phyloP scores from a whole-genome alignment of 108 stramenopile genomes.

The Chaetoceros muelleri region DNA sequence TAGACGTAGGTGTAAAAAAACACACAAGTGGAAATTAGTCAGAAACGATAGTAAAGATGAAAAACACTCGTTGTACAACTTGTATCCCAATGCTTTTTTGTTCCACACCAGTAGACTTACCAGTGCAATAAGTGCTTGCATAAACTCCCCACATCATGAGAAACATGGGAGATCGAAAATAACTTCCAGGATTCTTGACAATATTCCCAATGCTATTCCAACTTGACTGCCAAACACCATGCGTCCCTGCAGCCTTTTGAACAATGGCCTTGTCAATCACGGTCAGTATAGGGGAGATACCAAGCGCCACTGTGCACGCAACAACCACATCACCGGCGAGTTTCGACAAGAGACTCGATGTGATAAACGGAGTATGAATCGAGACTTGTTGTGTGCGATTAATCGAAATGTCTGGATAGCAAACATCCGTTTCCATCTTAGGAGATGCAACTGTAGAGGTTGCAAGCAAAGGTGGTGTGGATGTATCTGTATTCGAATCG shows the following conservation, averaged over 20 bases:
- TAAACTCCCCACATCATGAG: conserved; percentile 26
- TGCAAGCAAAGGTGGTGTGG: background rate
- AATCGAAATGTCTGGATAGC: background rate
- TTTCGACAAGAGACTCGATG: conserved; percentile 15
- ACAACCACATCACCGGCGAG: conserved; percentile 34
- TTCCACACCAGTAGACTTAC: too few relatives aligned
- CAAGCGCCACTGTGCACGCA: conserved; percentile 27
- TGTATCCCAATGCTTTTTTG: too few relatives aligned
- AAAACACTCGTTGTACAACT: too few relatives aligned
- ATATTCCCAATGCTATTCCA: conserved; percentile 13
- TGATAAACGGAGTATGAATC: background rate
- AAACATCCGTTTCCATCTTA: background rate
- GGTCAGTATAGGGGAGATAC: conserved; percentile 35
- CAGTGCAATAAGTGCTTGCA: conserved; percentile 24
- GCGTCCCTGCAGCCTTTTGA: conserved; percentile 25
- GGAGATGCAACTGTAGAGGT: background rate
- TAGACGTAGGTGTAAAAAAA: too few relatives aligned
- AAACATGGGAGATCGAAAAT: conserved; percentile 32
- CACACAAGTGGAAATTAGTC: too few relatives aligned
- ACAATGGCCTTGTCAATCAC: conserved; percentile 52
- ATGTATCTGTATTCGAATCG: too few relatives aligned
- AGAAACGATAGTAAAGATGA: too few relatives aligned
- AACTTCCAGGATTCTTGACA: conserved; percentile 16
- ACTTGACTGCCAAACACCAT: conserved; percentile 15
- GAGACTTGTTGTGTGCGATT: too few relatives aligned